Base-by-base conservation (phyloP, 257 asterid genomes). In the Plantago elongata region DNA sequence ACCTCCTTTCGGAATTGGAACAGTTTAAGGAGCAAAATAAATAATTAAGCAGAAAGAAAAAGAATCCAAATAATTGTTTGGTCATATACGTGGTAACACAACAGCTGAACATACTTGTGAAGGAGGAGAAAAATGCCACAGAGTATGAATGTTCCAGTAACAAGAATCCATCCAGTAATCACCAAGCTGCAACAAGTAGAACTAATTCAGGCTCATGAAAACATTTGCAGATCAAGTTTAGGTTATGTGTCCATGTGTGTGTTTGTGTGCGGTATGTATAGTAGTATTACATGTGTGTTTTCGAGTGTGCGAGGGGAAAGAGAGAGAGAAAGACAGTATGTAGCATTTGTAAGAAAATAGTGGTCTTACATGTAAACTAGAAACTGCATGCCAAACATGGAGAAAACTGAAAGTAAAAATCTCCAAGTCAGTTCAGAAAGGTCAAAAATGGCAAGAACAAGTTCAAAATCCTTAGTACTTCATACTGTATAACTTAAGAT, bases 71-170 rank as follows among this genome's bases (percentile, higher is more conserved):
- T 13, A 43, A 60, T 15, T 18, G 45, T 34, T 17, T 9, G 2
- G 54, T 4, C 16, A 13, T 13, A 13, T 40, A 68, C 18, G 18
- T 9, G 59, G 18, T 48, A 14, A 4, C 34, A 22, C 13, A 22
- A 38, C 15, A 44, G 18, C 9, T 12, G 38, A 45, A 65, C 85
- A 13, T 74, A 90, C 97, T 90, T 87, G 82, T 90, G 97, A 57
- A 87, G 96, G 51, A 90, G 75, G 64, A 90, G 93, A 72, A 90
- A 90, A 63, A 90, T 45, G 75, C 96, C 97, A 57, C 97, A 90
- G 59, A 90, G 64, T 58, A 90, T 64, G 75, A 90, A 90, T 43
- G 96, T 90, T 64, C 82, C 92, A 0, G 97, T 78, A 61, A 90
- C 94, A 45, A 90, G 88, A 83, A 90, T 81, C 97, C 97, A 90